Percentiles rank a stretch among this genome's conserved stretches.
Evolutionary conservation across 495 filamentous ascomycete species (phyloP).

Genomic region (Tuber calosporum): DNA sequence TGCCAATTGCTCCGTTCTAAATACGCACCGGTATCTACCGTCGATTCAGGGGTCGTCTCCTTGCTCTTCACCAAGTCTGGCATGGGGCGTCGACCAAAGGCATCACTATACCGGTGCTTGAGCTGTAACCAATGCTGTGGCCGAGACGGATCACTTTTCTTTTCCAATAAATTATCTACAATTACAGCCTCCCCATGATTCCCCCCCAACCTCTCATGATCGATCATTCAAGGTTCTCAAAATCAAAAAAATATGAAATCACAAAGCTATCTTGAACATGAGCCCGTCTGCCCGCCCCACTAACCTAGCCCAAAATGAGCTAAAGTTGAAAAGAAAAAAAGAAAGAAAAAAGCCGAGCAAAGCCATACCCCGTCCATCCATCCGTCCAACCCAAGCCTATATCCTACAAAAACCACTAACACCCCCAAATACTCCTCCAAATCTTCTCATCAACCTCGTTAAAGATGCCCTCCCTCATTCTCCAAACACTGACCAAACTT

Average conservation of each 20-base stretch:
- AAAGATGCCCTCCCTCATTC: slow-evolving; percentile 2
- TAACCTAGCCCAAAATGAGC: background rate
- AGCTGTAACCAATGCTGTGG: too few relatives aligned
- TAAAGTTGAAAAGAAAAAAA: background rate
- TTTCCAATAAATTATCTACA: background rate
- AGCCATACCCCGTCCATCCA: background rate
- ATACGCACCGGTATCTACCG: too few relatives aligned
- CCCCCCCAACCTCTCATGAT: too few relatives aligned
- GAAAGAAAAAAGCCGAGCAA: background rate
- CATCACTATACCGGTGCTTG: too few relatives aligned
- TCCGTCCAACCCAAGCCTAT: background rate
- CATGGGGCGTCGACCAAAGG: too few relatives aligned
- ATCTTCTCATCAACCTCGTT: background rate
- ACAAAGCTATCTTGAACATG: background rate
- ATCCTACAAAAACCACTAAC: background rate
- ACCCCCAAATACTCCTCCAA: background rate
- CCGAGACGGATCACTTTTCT: background rate
- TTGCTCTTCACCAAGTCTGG: too few relatives aligned
- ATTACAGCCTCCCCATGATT: background rate
- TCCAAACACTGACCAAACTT: background rate
- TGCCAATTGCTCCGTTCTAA: too few relatives aligned
- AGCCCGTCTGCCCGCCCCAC: background rate
- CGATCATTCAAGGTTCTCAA: background rate
- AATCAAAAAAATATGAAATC: slow-evolving; percentile 2
- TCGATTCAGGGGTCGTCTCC: too few relatives aligned